phyloP scores from a whole-genome alignment of 345 rosid species.

The Eucalyptus pauciflora region DNA sequence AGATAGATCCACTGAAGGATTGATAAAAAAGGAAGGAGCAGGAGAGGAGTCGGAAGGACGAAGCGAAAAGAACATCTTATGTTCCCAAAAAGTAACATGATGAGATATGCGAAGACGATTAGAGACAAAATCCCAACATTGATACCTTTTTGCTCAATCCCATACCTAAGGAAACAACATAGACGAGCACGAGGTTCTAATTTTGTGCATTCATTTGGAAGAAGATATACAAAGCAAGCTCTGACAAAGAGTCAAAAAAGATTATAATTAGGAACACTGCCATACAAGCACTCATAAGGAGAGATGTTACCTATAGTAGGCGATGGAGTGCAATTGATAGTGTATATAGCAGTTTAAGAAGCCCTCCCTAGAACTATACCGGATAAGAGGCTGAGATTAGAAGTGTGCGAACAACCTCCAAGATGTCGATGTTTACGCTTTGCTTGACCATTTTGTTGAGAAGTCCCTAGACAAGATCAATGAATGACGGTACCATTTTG shows the following conservation, averaged over 20 bases:
- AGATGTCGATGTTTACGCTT: not conserved
- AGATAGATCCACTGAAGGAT: too few relatives aligned
- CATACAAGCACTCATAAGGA: not conserved
- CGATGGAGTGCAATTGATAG: not conserved
- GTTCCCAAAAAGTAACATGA: not conserved
- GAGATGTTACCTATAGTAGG: not conserved
- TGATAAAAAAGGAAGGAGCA: not conserved
- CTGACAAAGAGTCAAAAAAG: not conserved
- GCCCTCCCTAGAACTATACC: not conserved
- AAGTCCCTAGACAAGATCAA: not conserved
- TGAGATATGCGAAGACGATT: not conserved
- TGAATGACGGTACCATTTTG: not conserved
- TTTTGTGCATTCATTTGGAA: not conserved
- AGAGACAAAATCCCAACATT: not conserved
- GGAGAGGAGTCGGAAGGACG: accelerated
- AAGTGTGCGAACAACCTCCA: not conserved
- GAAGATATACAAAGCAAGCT: not conserved
- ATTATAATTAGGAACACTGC: not conserved
- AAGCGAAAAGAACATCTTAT: not conserved
- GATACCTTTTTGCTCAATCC: not conserved
- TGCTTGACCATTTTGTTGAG: not conserved
- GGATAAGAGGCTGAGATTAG: not conserved
- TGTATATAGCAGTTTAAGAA: not conserved
- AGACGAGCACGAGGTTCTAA: not conserved
- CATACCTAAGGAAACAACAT: not conserved